phyloP scores from a whole-genome alignment of 768 basidiomycete genomes.

The Pulveroboletus ravenelii region DNA sequence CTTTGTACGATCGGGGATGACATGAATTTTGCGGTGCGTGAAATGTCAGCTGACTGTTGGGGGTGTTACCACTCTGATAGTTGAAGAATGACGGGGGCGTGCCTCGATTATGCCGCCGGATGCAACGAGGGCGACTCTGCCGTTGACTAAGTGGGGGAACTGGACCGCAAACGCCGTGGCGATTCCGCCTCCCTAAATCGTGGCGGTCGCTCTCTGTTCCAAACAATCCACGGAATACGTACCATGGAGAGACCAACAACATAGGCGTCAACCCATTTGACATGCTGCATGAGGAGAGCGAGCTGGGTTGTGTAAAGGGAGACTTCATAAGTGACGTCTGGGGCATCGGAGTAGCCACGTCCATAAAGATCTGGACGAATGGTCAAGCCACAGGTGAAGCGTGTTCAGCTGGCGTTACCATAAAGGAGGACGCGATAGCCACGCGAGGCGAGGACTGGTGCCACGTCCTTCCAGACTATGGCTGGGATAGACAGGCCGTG shows the following conservation, averaged over 20 bases:
- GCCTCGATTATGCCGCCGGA: slow-evolving; percentile 69
- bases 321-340: slow-evolving; percentile 61
- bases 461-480: slow-evolving; percentile 74
- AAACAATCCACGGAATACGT: not conserved
- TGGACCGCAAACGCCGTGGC: slow-evolving; percentile 65
- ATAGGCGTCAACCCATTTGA: slow-evolving; percentile 63
- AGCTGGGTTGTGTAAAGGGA: slow-evolving; percentile 69
- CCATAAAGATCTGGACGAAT: slow-evolving; percentile 65
- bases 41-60: slow-evolving; percentile 57
- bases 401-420: slow-evolving; percentile 37
- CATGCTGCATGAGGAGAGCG: slow-evolving; percentile 76
- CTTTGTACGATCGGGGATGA: slow-evolving; percentile 71
- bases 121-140: slow-evolving; percentile 62
- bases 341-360: slow-evolving; percentile 79
- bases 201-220: slow-evolving; percentile 9
- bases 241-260: slow-evolving; percentile 79
- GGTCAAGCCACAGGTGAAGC: slow-evolving; percentile 1
- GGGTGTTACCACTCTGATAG: not conserved
- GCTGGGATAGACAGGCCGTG: slow-evolving; percentile 76
- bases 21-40: slow-evolving; percentile 73
- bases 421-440: slow-evolving; percentile 76
- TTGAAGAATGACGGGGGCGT: slow-evolving; percentile 1
- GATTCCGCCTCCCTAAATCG: slow-evolving; percentile 62
- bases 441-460: slow-evolving; percentile 53
- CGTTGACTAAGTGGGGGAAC: slow-evolving; percentile 68